Evolutionary conservation across 768 basidiomycete genomes (phyloP).

Genomic region (Boletus reticuloceps): DNA sequence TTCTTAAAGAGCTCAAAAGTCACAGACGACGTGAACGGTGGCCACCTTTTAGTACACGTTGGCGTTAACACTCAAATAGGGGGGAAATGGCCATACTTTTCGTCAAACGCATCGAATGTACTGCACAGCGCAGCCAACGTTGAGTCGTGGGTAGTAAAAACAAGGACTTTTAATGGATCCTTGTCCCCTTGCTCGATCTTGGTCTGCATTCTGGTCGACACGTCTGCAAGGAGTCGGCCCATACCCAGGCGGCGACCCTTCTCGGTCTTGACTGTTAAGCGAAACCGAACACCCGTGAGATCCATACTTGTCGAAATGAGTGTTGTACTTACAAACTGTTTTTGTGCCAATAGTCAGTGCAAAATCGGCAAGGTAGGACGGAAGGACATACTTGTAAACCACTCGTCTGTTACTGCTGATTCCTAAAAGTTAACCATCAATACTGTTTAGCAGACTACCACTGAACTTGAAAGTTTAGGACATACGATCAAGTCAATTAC

Average conservation of each 20-base stretch:
- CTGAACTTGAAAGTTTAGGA: not conserved
- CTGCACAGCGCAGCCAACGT: slow-evolving; percentile 59
- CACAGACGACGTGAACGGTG: slow-evolving; percentile 69
- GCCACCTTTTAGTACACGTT: slow-evolving; percentile 49
- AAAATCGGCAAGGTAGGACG: not conserved
- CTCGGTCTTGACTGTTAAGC: slow-evolving; percentile 58
- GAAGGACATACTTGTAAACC: slow-evolving; percentile 58
- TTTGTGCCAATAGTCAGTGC: slow-evolving; percentile 5
- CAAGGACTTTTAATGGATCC: slow-evolving; percentile 59
- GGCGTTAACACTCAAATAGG: not conserved
- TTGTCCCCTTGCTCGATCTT: slow-evolving; percentile 46
- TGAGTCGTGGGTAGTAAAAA: slow-evolving; percentile 74
- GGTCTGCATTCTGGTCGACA: slow-evolving; percentile 59
- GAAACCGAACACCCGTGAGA: not conserved
- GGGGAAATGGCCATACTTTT: slow-evolving; percentile 43
- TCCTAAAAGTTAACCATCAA: slow-evolving; percentile 42
- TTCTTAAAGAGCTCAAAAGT: slow-evolving; percentile 72
- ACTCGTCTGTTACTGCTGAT: slow-evolving; percentile 70
- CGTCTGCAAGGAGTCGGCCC: slow-evolving; percentile 68
- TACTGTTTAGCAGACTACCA: not conserved
- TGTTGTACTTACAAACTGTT: slow-evolving; percentile 22
- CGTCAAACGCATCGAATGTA: slow-evolving; percentile 72
- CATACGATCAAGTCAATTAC: slow-evolving; percentile 59
- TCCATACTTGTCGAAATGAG: not conserved
- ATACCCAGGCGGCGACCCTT: slow-evolving; percentile 76